Evolutionary conservation across 2,329 filamentous ascomycete species (phyloP).

Genomic region (Ascochyta fabae): DNA sequence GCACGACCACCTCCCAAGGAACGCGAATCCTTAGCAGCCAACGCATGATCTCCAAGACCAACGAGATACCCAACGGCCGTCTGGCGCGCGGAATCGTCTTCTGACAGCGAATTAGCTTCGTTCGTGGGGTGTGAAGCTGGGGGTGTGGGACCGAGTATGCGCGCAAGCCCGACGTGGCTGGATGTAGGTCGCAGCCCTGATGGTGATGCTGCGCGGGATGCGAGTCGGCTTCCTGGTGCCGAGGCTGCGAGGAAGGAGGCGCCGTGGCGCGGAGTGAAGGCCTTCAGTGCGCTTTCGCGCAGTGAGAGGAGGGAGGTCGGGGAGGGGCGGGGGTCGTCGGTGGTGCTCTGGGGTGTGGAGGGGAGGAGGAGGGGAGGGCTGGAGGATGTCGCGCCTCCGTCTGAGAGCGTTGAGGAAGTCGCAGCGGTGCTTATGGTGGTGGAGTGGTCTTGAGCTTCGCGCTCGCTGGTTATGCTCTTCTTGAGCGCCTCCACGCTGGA

Average conservation of each 20-base stretch:
- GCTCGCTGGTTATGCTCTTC: neutral
- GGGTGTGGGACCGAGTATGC: neutral
- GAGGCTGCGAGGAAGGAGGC: constrained; percentile 33
- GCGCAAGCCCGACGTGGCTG: neutral
- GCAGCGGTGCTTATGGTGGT: neutral
- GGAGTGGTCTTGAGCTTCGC: neutral
- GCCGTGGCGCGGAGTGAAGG: constrained; percentile 30
- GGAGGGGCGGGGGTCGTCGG: neutral
- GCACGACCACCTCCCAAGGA: neutral
- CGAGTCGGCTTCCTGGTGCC: constrained; percentile 31
- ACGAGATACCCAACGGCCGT: neutral
- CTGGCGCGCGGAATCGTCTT: constrained; percentile 3
- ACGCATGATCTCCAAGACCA: constrained; percentile 16
- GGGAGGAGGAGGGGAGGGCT: neutral
- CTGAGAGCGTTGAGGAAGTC: neutral
- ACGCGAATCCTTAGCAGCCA: constrained; percentile 9
- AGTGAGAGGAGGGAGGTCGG: neutral
- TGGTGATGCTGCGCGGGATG: constrained; percentile 20
- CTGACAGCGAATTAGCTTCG: neutral
- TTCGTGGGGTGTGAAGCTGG: too few relatives aligned
- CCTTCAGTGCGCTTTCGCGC: neutral
- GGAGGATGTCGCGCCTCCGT: neutral
- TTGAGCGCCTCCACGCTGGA: constrained; percentile 20
- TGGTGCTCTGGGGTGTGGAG: too few relatives aligned
- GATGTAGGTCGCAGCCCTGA: neutral